Base-by-base conservation (phyloP, 2,329 filamentous ascomycete species). In the Fusarium verticillioides region DNA sequence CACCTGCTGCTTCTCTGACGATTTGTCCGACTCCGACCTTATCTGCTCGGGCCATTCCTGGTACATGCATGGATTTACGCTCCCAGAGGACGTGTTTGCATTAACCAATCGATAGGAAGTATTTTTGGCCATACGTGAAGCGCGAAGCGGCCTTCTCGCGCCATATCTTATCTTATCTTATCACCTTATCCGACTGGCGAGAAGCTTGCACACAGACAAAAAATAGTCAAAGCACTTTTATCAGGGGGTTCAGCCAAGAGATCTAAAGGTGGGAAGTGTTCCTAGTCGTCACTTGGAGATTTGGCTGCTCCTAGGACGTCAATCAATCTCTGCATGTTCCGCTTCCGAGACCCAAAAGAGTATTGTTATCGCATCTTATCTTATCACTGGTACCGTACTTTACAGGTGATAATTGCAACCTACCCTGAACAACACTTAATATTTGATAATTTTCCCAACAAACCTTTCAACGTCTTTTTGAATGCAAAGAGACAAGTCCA, bases 401-500 rank as follows among this genome's bases (percentile, higher is more conserved):
- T n/a, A 21, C 7, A n/a, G 4, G 46, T 9, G 15, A 12, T 23
- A 9, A 4, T 11, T 23, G 5, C 9, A 23, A 12, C 42, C 23
- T 50, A 50, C 47, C 47, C 47, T 50, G 16, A 50, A 50, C n/a
- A 50, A 7, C 30, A 23, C 6, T 19, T 34, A 2, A 34, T 12
- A 7, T 34, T 10, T 5, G 9, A 18, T 23, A 4, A 19, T 34
- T 9, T 23, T 13, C 30, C 9, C 8, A 34, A 23, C 8, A 19
- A 15, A 23, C n/a, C 8, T 23, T 23, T 8, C 6, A 23, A 23
- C 6, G 6, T 19, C 7, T 19, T 19, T 2, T 7, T 1, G 19
- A 15, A 18, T 15, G 15, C 16, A 2, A 15, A 19, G 9, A 23
- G 21, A 19, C 8, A 23, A 23, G 7, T 50, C 4, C 6, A 23